Base-by-base conservation (phyloP, 2,329 filamentous ascomycete genomes). In the Aspergillus hiratsukae region DNA sequence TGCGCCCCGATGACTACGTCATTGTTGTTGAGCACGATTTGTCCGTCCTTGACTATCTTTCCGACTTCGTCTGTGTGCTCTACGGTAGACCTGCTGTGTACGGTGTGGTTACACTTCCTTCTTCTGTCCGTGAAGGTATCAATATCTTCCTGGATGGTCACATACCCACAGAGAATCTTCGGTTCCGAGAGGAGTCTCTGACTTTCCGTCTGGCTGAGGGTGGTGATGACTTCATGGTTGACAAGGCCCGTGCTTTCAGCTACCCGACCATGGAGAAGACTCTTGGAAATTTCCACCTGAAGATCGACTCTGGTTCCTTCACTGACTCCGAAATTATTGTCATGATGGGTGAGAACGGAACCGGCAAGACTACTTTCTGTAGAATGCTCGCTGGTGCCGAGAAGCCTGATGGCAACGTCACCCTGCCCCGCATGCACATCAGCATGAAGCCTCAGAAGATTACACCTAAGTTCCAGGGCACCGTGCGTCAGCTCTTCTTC, bases 271-370 rank as follows among this genome's bases (percentile, higher is more conserved):
- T 99, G 91, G 83, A 90, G 75, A 97, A 97, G 84, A 94, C 89
- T 0, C 82, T 97, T 40, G 94, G 92, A 58, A 84, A 83, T 73
- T 99, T 99, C 83, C 85, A 89, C 68, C 85, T 99, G 51, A 83
- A 77, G 56, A 87, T 99, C 63, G 89, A 97, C 49, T 56, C 83
- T 25, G 94, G 95, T 66, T 82, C 87, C 59, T 99, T 99, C 73
- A 97, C 94, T 21, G 93, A 99, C 75, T 99, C 94, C 0, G 94
- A 99, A 73, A 99, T 99, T 66, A 86, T 99, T 56, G 94, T 99
- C 76, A 96, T 99, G 91, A 97, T 99, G 94, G 94, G 94, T 66
- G 93, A 97, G 81, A 99, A 99, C 78, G 94, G 94, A 78, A 99
- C 95, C 37, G 95, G 95, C 75, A 97, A 99, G 83, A 99, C 94